Evolutionary conservation across 2,329 filamentous ascomycete genomes (phyloP), one percentile per base, ranked within the genome.

Genomic region (Aspergillus eucalypticola): DNA sequence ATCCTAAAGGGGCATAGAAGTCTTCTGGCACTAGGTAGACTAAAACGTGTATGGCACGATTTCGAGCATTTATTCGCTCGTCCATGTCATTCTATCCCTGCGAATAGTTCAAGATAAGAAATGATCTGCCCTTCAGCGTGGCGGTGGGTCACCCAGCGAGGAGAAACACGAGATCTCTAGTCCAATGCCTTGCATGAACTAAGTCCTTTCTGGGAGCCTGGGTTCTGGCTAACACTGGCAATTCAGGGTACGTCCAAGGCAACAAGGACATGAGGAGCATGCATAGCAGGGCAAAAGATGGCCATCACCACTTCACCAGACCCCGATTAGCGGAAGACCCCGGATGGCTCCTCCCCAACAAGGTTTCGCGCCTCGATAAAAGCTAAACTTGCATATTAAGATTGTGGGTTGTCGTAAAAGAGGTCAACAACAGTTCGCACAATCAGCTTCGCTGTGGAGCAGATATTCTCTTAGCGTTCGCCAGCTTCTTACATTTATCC

Each of bases 371-470:
- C 44, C 44, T 25, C 21, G 44, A 49, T 27, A 23, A 49, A 49
- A 49, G 44, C 21, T 27, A n/a, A 48, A 5, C 23, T 4, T 48
- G 44, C 23, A 48, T 23, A 17, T n/a, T 27, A 1, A 49, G 23
- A 44, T 44, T 23, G 23, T 27, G 44, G 23, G 23, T 4, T 27
- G 21, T 19, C 13, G 23, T 13, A 23, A 15, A 29, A 13, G 2
- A n/a, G 5, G 44, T 25, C 11, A 49, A 49, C 15, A 32, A 29
- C 25, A 8, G 17, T 50, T 29, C 15, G 46, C 8, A 11, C 8
- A 13, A 44, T 21, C 23, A 27, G 44, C 46, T 29, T 46, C n/a
- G 39, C 39, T 2, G 53, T 55, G 53, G 53, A 55, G 53, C 53
- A 23, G 19, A 44, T 15, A n/a, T 17, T 35, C 13, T 10, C n/a